A percentile compares a stretch with the other conserved stretches of the same genome.
Evolutionary conservation across 2,329 filamentous ascomycete species (phyloP).

Genomic region (Trichophyton verrucosum): DNA sequence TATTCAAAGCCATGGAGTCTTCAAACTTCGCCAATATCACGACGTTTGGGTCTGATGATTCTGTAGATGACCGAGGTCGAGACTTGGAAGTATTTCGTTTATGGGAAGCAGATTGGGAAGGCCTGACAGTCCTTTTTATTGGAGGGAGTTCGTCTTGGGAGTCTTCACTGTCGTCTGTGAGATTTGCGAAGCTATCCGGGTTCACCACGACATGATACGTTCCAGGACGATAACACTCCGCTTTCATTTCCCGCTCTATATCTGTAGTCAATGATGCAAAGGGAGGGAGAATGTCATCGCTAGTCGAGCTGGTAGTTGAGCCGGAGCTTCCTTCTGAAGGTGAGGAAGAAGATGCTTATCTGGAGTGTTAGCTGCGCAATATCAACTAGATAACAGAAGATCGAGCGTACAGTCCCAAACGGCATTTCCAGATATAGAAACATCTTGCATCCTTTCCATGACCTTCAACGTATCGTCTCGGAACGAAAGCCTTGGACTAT

Average conservation of each 20-base stretch:
- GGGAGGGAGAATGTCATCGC: slow-evolving; percentile 40
- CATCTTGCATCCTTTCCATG: slow-evolving; percentile 40
- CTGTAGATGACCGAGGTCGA: slow-evolving; percentile 6
- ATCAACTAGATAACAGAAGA: not conserved
- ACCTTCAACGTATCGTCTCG: slow-evolving; percentile 42
- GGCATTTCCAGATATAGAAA: slow-evolving; percentile 39
- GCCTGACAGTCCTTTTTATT: slow-evolving; percentile 7
- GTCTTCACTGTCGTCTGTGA: slow-evolving; percentile 40
- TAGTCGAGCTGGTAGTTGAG: slow-evolving; percentile 21
- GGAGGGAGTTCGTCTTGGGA: not conserved
- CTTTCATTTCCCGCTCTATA: slow-evolving; percentile 47
- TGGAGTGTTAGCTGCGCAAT: slow-evolving; percentile 12
- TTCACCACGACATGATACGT: slow-evolving; percentile 46
- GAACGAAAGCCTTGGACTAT: slow-evolving; percentile 44
- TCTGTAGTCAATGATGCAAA: slow-evolving; percentile 44
- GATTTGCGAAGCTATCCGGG: slow-evolving; percentile 40
- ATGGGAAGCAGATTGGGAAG: not conserved
- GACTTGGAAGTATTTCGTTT: not conserved
- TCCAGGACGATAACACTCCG: slow-evolving; percentile 39
- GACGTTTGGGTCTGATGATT: slow-evolving; percentile 34
- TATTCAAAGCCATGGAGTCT: slow-evolving; percentile 28
- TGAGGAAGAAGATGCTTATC: slow-evolving; percentile 21
- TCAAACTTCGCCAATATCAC: slow-evolving; percentile 41
- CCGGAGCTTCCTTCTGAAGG: slow-evolving; percentile 18
- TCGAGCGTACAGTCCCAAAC: slow-evolving; percentile 45